Conservation (phyloP, 116 monocot species). For the Dioscorea cayenensis region DNA sequence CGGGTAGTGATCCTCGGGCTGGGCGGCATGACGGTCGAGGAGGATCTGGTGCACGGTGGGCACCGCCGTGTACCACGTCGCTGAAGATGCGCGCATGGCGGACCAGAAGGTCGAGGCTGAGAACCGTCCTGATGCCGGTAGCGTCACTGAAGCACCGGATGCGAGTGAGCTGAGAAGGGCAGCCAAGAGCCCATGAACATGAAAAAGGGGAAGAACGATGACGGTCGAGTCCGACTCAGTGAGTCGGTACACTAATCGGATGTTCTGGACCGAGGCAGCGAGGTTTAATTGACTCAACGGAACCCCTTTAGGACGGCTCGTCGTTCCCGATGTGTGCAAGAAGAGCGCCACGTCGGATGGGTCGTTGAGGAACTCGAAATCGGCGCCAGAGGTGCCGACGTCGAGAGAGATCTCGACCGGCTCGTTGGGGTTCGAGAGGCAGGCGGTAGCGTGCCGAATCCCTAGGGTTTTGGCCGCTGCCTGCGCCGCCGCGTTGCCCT, state of each 20-base stretch:
- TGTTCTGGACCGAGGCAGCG: constrained; percentile 63
- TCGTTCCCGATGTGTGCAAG: constrained; percentile 94
- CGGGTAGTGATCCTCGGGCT: constrained; percentile 61
- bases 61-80: constrained; percentile 98
- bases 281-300: constrained; percentile 81
- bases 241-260: constrained; percentile 55
- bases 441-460: constrained; percentile 42
- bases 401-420: constrained; percentile 22
- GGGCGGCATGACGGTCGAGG: constrained; percentile 59
- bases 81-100: constrained; percentile 55
- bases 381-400: background rate
- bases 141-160: constrained; percentile 51
- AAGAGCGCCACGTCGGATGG: constrained; percentile 78
- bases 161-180: constrained; percentile 57
- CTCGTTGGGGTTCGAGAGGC: constrained; percentile 12
- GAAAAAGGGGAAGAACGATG: constrained; percentile 85
- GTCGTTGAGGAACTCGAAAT: constrained; percentile 14
- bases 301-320: constrained; percentile 92
- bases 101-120: constrained; percentile 91
- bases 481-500: constrained; percentile 54
- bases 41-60: constrained; percentile 96
- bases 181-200: constrained; percentile 86
- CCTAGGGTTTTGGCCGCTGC: constrained; percentile 52
- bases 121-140: constrained; percentile 69
- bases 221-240: constrained; percentile 68